A percentile compares a stretch with the other conserved stretches of the same genome.
Conservation (phyloP, 257 asterid species). For the Solanum corneliomulleri region DNA sequence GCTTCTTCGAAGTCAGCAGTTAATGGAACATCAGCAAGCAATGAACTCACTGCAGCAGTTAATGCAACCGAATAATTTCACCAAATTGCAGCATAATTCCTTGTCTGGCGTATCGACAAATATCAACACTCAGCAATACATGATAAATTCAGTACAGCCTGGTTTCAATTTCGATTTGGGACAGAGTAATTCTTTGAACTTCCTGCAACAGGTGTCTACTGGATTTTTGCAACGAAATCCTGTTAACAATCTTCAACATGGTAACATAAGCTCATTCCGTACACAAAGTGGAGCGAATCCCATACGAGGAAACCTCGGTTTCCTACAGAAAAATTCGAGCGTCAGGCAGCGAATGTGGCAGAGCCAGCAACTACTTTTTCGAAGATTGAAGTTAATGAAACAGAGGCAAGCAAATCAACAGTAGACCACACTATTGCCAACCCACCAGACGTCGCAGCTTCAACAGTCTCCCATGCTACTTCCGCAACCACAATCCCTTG, state of each 20-base stretch:
- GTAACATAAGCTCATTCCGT: constrained; percentile 44
- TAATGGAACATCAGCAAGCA: constrained; percentile 47
- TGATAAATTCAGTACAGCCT: constrained; percentile 49
- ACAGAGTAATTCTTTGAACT: constrained; percentile 52
- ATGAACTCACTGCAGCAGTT: constrained; percentile 29
- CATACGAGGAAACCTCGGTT: constrained; percentile 44
- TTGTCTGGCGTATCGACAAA: constrained; percentile 36
- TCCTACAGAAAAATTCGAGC: constrained; percentile 27
- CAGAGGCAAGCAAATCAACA: constrained; percentile 8
- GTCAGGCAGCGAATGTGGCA: constrained; percentile 9
- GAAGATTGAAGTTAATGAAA: constrained; percentile 57
- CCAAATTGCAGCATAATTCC: constrained; percentile 54
- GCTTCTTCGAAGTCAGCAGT: constrained; percentile 46
- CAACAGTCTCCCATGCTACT: no score
- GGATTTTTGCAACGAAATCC: constrained; percentile 64
- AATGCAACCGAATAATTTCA: constrained; percentile 27
- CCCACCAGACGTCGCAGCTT: no score
- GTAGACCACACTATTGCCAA: no score
- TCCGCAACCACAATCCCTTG: no score
- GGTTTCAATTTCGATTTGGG: constrained; percentile 51
- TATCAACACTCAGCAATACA: constrained; percentile 57
- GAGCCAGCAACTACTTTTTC: constrained; percentile 33
- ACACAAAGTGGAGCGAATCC: constrained; percentile 47
- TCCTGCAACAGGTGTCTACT: constrained; percentile 64
- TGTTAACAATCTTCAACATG: constrained; percentile 56